Evolutionary conservation across 441 rosid species (phyloP).

Genomic region (Lagerstroemia fauriei): DNA sequence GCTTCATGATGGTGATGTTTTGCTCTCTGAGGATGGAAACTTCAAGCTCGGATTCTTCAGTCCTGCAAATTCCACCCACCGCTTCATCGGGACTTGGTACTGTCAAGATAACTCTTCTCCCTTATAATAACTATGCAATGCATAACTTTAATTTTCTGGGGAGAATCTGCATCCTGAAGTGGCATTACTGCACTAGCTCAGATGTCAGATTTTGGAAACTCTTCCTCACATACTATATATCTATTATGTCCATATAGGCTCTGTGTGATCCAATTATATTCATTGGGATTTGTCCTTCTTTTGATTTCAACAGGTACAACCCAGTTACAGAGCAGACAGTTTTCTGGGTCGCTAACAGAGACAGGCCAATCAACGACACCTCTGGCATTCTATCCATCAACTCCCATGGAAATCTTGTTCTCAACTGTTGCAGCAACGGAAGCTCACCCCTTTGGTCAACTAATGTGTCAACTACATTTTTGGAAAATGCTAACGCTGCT

Average conservation of each 20-base stretch:
- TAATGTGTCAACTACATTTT: slow-evolving; percentile 34
- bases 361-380: slow-evolving; percentile 46
- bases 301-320: slow-evolving; percentile 18
- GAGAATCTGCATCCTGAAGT: too few relatives aligned
- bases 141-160: too few relatives aligned
- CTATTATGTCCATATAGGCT: not conserved
- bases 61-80: not conserved
- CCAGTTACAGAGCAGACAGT: slow-evolving; percentile 30
- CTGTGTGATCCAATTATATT: too few relatives aligned
- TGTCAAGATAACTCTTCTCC: too few relatives aligned
- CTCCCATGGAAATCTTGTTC: not conserved
- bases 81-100: slow-evolving; percentile 23
- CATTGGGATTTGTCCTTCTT: not conserved
- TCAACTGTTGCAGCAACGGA: slow-evolving; percentile 28
- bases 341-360: slow-evolving; percentile 73
- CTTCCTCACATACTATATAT: too few relatives aligned
- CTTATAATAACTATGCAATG: too few relatives aligned
- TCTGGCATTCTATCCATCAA: slow-evolving; percentile 45
- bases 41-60: slow-evolving; percentile 28
- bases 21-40: slow-evolving; percentile 15
- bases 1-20: slow-evolving; percentile 12
- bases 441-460: slow-evolving; percentile 57
- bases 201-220: too few relatives aligned
- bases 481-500: slow-evolving; percentile 5
- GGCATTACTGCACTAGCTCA: too few relatives aligned